These are phyloP conservation scores for Acacia confusa DNA, from an alignment of 306 rosid species.

Conservation along the genomic window DNA sequence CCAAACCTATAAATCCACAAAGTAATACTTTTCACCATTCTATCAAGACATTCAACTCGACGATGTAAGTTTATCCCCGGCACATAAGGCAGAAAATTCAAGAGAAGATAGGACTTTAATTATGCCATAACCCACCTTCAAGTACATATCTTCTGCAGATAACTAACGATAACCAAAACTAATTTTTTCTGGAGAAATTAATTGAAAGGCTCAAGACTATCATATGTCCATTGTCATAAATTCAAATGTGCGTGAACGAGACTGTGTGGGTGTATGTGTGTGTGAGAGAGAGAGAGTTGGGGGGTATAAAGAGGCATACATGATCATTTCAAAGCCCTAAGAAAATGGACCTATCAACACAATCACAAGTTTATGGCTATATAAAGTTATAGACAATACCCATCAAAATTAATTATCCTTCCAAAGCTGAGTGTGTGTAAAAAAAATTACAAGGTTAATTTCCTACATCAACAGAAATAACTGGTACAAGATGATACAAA, in stretches of 20 bases:
- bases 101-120: neutral
- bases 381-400: neutral
- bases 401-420: constrained; percentile 4
- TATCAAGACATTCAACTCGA: neutral
- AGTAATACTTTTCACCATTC: neutral
- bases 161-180: neutral
- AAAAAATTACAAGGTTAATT: constrained; percentile 2
- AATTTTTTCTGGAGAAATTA: neutral
- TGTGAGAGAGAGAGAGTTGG: neutral
- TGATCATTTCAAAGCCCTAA: constrained; percentile 13
- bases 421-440: constrained; percentile 5
- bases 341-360: constrained; percentile 12
- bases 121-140: neutral
- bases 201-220: constrained; percentile 5
- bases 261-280: neutral
- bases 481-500: neutral
- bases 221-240: neutral
- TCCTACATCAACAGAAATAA: neutral
- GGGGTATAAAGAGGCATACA: neutral
- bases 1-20: constrained; percentile 2
- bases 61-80: neutral
- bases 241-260: neutral
- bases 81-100: neutral
- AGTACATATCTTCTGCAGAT: neutral
- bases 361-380: neutral